These are phyloP conservation scores for Elongisporangium prolatum DNA, from an alignment of 352 stramenopile species.

Conservation along the genomic window DNA sequence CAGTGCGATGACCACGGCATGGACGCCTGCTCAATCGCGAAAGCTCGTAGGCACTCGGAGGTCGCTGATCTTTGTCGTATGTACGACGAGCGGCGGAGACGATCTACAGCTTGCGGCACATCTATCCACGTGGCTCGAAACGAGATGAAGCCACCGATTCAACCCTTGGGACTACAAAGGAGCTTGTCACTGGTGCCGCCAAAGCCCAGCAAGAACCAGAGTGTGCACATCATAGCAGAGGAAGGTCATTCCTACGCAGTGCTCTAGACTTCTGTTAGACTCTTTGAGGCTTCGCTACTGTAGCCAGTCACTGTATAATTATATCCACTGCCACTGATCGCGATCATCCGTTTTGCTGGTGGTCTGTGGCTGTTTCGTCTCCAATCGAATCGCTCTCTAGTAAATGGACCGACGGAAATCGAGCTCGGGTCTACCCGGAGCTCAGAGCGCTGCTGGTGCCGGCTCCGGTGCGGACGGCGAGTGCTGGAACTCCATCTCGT, in stretches of 20 bases:
- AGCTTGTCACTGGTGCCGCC: neutral
- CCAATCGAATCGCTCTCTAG: neutral
- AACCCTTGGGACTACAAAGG: neutral
- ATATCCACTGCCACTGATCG: neutral
- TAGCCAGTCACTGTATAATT: neutral
- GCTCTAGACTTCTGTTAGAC: conserved; percentile 9
- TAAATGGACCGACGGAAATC: conserved; percentile 6
- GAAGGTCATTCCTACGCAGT: conserved; percentile 30
- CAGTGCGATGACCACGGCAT: conserved; percentile 21
- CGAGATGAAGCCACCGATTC: neutral
- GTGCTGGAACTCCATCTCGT: conserved; percentile 79
- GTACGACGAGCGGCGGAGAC: conserved; percentile 3
- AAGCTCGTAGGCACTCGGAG: conserved; percentile 19
- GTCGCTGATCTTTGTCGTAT: conserved; percentile 24
- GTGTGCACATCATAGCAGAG: conserved; percentile 30
- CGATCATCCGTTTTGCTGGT: neutral
- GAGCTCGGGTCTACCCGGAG: neutral
- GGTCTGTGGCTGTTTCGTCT: neutral
- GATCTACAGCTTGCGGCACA: neutral
- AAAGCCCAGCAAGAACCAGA: conserved; percentile 1
- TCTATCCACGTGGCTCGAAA: neutral
- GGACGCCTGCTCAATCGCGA: conserved; percentile 21
- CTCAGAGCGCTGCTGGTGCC: conserved; percentile 9
- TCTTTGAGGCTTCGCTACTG: neutral
- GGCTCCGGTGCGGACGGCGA: conserved; percentile 27